phyloP scores from a whole-genome alignment of 805 yeast genomes.

The Ogataea ganodermae region DNA sequence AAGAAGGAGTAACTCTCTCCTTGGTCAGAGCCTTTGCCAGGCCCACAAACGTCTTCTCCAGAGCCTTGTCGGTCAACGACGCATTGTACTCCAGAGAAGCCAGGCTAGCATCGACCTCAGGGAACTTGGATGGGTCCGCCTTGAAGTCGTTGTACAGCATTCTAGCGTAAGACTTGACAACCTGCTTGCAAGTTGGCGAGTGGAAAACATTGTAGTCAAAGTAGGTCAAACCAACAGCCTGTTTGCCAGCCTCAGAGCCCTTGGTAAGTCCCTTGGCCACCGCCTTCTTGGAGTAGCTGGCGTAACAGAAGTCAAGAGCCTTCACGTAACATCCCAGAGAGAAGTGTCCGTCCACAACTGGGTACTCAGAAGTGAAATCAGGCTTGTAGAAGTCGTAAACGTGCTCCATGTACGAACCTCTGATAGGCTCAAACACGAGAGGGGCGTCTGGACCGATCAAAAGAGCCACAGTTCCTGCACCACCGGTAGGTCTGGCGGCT shows the following conservation, averaged over 20 bases:
- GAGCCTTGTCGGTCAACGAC: constrained; percentile 72
- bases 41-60: constrained; percentile 84
- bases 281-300: constrained; percentile 76
- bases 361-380: constrained; percentile 93
- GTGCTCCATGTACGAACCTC: constrained; percentile 94
- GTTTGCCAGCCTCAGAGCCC: constrained; percentile 46
- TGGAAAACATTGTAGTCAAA: constrained; percentile 97
- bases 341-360: constrained; percentile 96
- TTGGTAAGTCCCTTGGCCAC: constrained; percentile 48
- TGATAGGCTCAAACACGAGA: constrained; percentile 81
- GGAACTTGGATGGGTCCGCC: constrained; percentile 63
- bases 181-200: constrained; percentile 96
- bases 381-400: constrained; percentile 99
- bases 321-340: constrained; percentile 91
- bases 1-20: constrained; percentile 74
- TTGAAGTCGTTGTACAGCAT: constrained; percentile 84
- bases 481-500: constrained; percentile 99
- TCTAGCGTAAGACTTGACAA: constrained; percentile 90
- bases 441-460: constrained; percentile 98
- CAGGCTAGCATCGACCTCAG: constrained; percentile 54
- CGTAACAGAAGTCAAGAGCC: constrained; percentile 88
- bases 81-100: constrained; percentile 67
- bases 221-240: constrained; percentile 65
- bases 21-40: constrained; percentile 69
- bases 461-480: constrained; percentile 95